phyloP scores from a whole-genome alignment of 805 yeast genomes.

The Candida sphagnicola region DNA sequence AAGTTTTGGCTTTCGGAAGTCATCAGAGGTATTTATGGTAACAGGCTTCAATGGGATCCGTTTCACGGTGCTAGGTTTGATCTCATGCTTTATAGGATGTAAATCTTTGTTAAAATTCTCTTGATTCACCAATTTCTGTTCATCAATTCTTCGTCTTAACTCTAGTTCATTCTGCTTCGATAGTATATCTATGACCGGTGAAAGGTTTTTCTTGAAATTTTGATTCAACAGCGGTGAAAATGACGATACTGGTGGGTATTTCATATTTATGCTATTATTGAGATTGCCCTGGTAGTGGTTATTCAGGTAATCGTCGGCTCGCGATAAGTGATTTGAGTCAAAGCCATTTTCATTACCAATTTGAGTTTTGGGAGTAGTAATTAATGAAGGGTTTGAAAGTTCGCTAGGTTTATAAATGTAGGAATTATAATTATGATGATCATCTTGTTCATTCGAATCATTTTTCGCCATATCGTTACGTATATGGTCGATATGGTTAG shows the following conservation, averaged over 20 bases:
- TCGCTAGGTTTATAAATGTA: too few species aligned
- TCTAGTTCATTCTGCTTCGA: constrained; percentile 18
- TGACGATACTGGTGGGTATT: not conserved
- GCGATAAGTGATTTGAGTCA: too few species aligned
- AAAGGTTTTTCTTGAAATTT: not conserved
- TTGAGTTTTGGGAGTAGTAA: not conserved
- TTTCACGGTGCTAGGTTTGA: too few species aligned
- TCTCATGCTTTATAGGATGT: too few species aligned
- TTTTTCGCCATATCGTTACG: not conserved
- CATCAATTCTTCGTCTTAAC: constrained; percentile 21
- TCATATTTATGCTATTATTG: not conserved
- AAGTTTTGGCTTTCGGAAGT: constrained; percentile 31
- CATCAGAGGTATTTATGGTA: constrained; percentile 12
- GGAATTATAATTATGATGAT: not conserved
- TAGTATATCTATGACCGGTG: constrained; percentile 1
- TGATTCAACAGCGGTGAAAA: not conserved
- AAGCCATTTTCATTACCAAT: not conserved
- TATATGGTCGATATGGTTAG: not conserved
- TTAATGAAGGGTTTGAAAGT: too few species aligned
- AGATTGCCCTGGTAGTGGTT: too few species aligned
- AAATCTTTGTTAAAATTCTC: constrained; percentile 3
- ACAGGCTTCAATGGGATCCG: constrained; percentile 7
- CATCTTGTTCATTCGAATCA: not conserved
- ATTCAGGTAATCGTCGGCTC: too few species aligned
- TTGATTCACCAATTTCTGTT: constrained; percentile 16